Evolutionary conservation across 371 early-diverging fungal species (phyloP).

Genomic region (Circinella minor): DNA sequence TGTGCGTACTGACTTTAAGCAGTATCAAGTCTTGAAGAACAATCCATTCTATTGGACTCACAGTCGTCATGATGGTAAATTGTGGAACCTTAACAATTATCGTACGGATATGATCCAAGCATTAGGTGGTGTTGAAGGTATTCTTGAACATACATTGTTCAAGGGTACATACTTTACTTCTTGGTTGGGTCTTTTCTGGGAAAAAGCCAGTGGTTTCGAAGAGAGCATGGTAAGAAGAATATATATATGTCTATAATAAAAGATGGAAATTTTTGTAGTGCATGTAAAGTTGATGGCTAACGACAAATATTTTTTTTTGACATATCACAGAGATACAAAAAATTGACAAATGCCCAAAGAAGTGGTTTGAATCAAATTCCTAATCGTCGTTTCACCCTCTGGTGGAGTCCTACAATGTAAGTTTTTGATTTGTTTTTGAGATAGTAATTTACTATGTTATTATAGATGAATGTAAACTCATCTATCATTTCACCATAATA

Average conservation of each 20-base stretch:
- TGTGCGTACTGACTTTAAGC: conserved; percentile 96
- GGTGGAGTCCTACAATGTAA: conserved; percentile 99
- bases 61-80: conserved; percentile 95
- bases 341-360: conserved; percentile 98
- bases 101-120: conserved; percentile 99
- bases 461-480: no score
- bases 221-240: conserved; percentile 19
- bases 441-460: neutral
- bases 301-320: neutral
- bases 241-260: neutral
- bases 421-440: conserved; percentile 8
- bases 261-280: neutral
- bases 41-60: conserved; percentile 98
- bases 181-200: conserved; percentile 99
- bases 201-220: conserved; percentile 64
- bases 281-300: neutral
- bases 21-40: conserved; percentile 93
- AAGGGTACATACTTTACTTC: conserved; percentile 97
- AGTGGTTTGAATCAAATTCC: conserved; percentile 99
- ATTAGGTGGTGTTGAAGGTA: conserved; percentile 98
- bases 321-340: conserved; percentile 78
- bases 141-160: conserved; percentile 98
- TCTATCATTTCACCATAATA: no score
- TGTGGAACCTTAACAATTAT: conserved; percentile 97
- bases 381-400: conserved; percentile 99